Conservation (phyloP, 2,329 filamentous ascomycete genomes). For the Botryosphaeria agaves region DNA sequence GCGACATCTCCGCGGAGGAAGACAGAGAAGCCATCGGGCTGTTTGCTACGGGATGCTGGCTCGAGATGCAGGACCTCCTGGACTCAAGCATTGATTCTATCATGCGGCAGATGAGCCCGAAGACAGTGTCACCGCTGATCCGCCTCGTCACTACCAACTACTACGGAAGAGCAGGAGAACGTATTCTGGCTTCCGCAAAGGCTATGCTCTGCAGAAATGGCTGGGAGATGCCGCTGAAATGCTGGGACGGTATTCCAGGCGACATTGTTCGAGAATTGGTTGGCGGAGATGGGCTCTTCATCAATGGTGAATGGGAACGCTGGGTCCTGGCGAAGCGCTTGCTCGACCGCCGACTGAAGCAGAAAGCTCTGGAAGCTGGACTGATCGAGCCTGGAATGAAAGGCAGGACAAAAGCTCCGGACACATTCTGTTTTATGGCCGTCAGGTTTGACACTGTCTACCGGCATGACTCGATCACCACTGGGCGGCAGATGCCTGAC, state of each 20-base stretch:
- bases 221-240: conserved; percentile 35
- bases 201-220: conserved; percentile 40
- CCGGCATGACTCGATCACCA: conserved; percentile 23
- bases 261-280: conserved; percentile 41
- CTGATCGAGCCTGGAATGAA: conserved; percentile 26
- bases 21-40: conserved; percentile 35
- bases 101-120: conserved; percentile 34
- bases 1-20: conserved; percentile 28
- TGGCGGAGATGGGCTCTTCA: conserved; percentile 40
- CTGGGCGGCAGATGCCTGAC: conserved; percentile 21
- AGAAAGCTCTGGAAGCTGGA: conserved; percentile 28
- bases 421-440: conserved; percentile 30
- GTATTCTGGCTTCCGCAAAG: conserved; percentile 38
- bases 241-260: conserved; percentile 40
- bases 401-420: conserved; percentile 27
- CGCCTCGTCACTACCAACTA: conserved; percentile 37
- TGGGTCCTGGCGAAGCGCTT: conserved; percentile 38
- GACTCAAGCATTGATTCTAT: conserved; percentile 36
- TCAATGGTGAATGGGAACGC: conserved; percentile 38
- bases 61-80: conserved; percentile 39
- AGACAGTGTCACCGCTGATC: conserved; percentile 30
- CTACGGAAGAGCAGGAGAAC: conserved; percentile 36
- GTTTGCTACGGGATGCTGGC: conserved; percentile 39
- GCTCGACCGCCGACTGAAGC: conserved; percentile 31
- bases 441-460: conserved; percentile 35